Base-by-base conservation (phyloP, 108 stramenopile species). In the Pseudonitzschia multiseries region DNA sequence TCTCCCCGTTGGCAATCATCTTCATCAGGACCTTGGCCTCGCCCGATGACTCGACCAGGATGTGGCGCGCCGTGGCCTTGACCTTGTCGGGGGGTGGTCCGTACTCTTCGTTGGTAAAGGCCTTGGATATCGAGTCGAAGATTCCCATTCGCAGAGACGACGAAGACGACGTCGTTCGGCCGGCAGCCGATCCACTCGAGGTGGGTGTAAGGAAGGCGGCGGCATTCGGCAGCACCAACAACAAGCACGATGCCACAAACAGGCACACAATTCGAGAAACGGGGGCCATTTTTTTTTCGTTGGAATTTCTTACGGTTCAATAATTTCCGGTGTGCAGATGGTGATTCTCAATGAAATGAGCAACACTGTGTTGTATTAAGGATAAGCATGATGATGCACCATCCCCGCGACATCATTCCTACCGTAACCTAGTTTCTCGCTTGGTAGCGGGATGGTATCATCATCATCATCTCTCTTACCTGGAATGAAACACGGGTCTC, bases 51-150 rank as follows among this genome's bases (percentile, higher is more conserved):
- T 80, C 83, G 15, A 89, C 89, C 40, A 92, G 65, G 71, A 92
- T 92, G 74, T 92, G 91, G 42, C 89, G 84, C 41, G 91, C 91
- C 8, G 87, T 86, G 14, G 91, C 91, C 78, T 87, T 89, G 46
- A 89, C 74, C 17, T 78, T 78, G 40, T 92, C 91, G 0, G 91
- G 85, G 13, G 90, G 90, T 21, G 87, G 79, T 31, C 84, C 82
- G 71, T 86, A 91, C 44, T 87, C 82, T 48, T 77, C 74, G 66
- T 89, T 88, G 21, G 77, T 40, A 73, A 88, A 88, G 28, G 87
- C 87, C 63, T 84, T 76, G 28, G 75, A 60, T 57, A 89, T 74
- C 2, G 68, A 65, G 72, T 89, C 87, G 52, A 89, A 86, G 3
- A 89, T 59, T 13, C 87, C 87, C 87, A 89, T 89, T 46, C 13